Evolutionary conservation across 768 basidiomycete genomes (phyloP), one percentile per base, ranked within the genome.

Genomic region (Candolleomyces aberdarensis): DNA sequence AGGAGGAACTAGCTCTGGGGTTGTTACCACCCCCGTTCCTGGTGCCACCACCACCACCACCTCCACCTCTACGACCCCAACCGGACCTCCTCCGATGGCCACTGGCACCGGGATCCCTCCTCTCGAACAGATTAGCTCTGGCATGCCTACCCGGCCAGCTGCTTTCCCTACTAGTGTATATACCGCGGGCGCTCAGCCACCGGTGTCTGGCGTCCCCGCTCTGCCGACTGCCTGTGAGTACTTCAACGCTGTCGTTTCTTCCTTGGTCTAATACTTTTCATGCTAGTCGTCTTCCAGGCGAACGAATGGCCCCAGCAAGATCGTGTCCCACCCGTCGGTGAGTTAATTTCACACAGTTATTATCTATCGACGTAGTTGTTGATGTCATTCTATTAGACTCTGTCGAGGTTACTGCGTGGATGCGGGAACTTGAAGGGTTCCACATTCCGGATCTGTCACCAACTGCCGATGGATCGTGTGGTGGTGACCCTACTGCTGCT

Each of bases 391-490:
- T 17, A 9, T 46, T 57, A 83, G 85, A 81, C 70, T 84, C 85
- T 8, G 66, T 76, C 1, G 82, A 92, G 61, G 90, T 94, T n/a
- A 63, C 79, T 40, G 67, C 77, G 62, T 94, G 92, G 92, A 75
- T 93, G 83, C 78, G 83, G 66, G 89, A 93, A 67, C 78, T 95
- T 26, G 78, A 91, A 26, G 88, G 89, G 1, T 78, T 78, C 60
- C 56, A 85, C 62, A 89, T 94, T 61, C 94, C 94, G 1, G 66
- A 85, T 61, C 65, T 89, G 22, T n/a, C 70, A 8, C 83, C 84
- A 5, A 94, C 89, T 0, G 67, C 66, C 3, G 85, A 91, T 61
- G 89, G 89, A n/a, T 82, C 86, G 1, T 95, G 93, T 70, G 75
- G 65, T 13, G 78, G 79, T 53, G 83, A 91, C 65, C 79, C 87